Percentiles rank a stretch among this genome's conserved stretches.
Evolutionary conservation across 768 basidiomycete species (phyloP).

Genomic region (Trametes cingulata): DNA sequence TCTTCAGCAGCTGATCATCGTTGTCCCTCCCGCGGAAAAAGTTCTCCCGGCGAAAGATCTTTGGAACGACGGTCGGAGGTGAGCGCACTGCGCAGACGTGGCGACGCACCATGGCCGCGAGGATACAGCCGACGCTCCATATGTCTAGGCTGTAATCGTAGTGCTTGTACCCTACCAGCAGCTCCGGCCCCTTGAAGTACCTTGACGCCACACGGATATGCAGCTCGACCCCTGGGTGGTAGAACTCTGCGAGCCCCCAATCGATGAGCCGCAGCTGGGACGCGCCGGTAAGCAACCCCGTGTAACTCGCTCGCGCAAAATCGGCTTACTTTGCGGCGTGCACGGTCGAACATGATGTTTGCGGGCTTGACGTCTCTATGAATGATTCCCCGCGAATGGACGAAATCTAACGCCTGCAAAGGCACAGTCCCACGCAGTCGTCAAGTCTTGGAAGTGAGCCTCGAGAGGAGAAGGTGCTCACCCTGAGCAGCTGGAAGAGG

Average conservation of each 20-base stretch:
- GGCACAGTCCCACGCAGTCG: background rate
- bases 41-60: constrained; percentile 98
- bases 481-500: constrained; percentile 94
- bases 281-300: background rate
- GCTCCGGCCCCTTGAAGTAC: constrained; percentile 97
- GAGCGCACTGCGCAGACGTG: background rate
- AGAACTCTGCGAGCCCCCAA: constrained; percentile 99
- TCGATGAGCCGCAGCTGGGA: constrained; percentile 89
- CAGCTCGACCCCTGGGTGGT: constrained; percentile 95
- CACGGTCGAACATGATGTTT: constrained; percentile 99
- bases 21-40: constrained; percentile 99
- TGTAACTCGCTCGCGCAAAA: background rate
- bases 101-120: constrained; percentile 84
- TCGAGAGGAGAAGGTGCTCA: constrained; percentile 26
- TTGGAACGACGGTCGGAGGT: constrained; percentile 9
- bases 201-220: constrained; percentile 95
- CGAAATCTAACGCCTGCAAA: constrained; percentile 86
- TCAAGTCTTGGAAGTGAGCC: background rate
- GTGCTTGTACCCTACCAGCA: constrained; percentile 94
- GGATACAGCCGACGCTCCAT: constrained; percentile 99
- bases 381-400: constrained; percentile 98
- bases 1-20: constrained; percentile 97
- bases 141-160: constrained; percentile 97
- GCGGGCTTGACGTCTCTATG: constrained; percentile 98
- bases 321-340: constrained; percentile 77